These are phyloP conservation scores for Leishmania guyanensis DNA, from an alignment of 208 protist species.

Conservation along the genomic window DNA sequence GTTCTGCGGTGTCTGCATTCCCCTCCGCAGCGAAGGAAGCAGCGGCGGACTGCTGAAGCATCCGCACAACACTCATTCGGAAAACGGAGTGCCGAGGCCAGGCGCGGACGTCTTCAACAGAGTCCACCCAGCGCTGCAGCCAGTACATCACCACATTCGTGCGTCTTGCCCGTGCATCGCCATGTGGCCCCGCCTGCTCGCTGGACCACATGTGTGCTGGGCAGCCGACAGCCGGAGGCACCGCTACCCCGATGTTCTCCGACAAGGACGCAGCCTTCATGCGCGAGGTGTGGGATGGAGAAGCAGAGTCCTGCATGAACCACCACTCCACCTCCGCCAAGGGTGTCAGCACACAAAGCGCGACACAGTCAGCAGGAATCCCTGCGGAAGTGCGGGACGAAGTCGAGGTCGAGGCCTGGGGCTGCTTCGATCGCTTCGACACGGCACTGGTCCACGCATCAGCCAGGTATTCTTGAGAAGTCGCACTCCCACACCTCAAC, in stretches of 20 bases:
- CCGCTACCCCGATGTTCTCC: background rate
- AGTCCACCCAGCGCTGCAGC: constrained; percentile 21
- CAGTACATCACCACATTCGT: constrained; percentile 12
- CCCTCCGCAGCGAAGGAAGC: background rate
- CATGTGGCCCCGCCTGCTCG: background rate
- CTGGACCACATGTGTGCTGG: constrained; percentile 7
- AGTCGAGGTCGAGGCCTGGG: background rate
- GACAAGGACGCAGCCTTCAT: background rate
- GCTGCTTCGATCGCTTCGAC: background rate
- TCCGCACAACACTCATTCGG: background rate
- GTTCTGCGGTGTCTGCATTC: background rate
- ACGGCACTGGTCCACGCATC: background rate
- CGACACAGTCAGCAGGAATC: background rate
- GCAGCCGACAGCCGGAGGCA: constrained; percentile 21
- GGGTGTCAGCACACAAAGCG: constrained; percentile 15
- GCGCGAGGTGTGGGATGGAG: background rate
- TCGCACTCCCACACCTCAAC: background rate
- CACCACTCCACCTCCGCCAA: constrained; percentile 33
- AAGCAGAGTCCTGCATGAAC: constrained; percentile 1
- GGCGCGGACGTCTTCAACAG: constrained; percentile 2
- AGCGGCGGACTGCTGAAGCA: background rate
- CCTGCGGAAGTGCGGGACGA: too few species aligned
- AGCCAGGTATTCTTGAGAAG: background rate
- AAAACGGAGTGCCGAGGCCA: constrained; percentile 14
- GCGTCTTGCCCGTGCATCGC: background rate